These are phyloP conservation scores for Citrus sinensis DNA, from an alignment of 345 rosid genomes.

Conservation along the genomic window DNA sequence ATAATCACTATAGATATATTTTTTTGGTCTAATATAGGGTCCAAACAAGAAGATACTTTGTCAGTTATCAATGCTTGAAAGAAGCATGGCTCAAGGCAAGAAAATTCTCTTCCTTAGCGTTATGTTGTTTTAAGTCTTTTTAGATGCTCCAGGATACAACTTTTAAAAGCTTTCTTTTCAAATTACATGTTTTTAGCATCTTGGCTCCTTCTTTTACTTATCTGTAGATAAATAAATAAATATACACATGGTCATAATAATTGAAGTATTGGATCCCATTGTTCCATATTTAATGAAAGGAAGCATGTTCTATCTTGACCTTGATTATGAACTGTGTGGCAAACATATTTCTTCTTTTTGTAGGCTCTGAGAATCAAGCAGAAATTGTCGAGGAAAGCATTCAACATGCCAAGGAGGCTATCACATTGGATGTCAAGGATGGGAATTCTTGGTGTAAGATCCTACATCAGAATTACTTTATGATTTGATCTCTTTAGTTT, in stretches of 20 bases:
- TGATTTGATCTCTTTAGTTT: background rate
- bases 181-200: background rate
- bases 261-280: background rate
- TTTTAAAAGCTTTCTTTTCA: background rate
- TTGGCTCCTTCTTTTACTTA: background rate
- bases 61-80: slow-evolving; percentile 73
- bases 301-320: background rate
- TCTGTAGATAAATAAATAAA: background rate
- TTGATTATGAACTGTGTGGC: slow-evolving; percentile 4
- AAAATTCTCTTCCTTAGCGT: background rate
- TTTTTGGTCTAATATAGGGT: slow-evolving; percentile 37
- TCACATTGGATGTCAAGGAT: slow-evolving; percentile 70
- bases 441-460: slow-evolving; percentile 79
- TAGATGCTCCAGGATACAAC: background rate
- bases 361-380: slow-evolving; percentile 55
- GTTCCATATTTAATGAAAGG: background rate
- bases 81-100: slow-evolving; percentile 73
- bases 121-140: background rate
- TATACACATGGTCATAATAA: background rate
- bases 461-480: background rate
- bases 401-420: slow-evolving; percentile 69
- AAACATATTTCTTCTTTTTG: background rate
- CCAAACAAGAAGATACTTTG: slow-evolving; percentile 66
- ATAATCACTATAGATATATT: background rate
- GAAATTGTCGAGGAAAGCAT: slow-evolving; percentile 64